Percentiles rank a stretch among this genome's conserved stretches.
These are phyloP conservation scores for Parachaetomium inaequale DNA, from an alignment of 495 filamentous ascomycete genomes.

Conservation along the genomic window DNA sequence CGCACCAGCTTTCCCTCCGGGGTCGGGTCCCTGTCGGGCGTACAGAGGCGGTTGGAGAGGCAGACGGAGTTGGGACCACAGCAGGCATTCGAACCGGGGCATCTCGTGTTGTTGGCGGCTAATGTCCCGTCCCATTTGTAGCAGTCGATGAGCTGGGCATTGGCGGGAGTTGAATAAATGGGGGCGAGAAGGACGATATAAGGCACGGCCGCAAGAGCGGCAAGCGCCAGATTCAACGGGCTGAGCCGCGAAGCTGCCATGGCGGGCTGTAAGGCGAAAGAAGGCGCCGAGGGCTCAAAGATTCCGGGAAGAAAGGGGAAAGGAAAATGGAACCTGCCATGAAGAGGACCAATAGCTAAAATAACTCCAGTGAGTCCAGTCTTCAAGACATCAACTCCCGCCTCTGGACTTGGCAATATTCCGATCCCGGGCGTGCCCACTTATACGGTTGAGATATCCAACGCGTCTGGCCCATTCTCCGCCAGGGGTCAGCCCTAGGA, in stretches of 20 bases:
- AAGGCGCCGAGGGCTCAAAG: not conserved
- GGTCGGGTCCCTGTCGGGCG: not conserved
- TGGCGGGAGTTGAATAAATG: not conserved
- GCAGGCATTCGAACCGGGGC: conserved; percentile 1
- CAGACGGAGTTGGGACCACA: not conserved
- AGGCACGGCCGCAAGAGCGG: not conserved
- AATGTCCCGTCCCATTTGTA: not conserved
- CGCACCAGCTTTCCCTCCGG: not conserved
- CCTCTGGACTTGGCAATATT: no score
- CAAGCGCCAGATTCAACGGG: not conserved
- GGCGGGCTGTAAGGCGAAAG: not conserved
- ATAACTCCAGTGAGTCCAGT: no score
- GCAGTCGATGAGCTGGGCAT: conserved; percentile 7
- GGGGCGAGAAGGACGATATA: not conserved
- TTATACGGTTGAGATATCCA: no score
- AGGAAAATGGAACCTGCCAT: not conserved
- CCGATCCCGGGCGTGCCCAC: no score
- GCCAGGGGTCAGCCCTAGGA: not conserved
- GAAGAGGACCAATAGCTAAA: not conserved
- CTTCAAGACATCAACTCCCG: no score
- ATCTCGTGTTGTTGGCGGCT: not conserved
- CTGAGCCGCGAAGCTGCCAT: not conserved
- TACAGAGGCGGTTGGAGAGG: conserved; percentile 6
- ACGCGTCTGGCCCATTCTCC: no score
- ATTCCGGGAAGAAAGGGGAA: not conserved